Base-by-base conservation (phyloP, 1,284 basidiomycete genomes). In the Peniophora sp. region DNA sequence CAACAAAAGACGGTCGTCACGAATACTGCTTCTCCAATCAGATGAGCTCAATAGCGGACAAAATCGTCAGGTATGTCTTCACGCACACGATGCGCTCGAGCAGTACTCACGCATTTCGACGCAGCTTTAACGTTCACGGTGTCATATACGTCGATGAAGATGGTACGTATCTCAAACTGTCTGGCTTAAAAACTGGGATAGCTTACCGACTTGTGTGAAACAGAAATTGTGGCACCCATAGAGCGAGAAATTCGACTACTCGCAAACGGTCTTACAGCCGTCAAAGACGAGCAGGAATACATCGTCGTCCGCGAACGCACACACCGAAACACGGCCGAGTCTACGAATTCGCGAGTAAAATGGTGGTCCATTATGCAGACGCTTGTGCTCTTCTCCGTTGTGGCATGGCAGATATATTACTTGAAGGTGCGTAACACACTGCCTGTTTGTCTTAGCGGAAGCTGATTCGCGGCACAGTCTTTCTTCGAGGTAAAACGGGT, bases 271-370 rank as follows among this genome's bases (percentile, higher is more conserved):
- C 71, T 99, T 35, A 83, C 91, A 58, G 73, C 91, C 16, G 92
- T 99, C 58, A 98, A 98, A 70, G 97, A 99, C 63, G 97, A 99
- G 68, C 96, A 99, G 65, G 94, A 97, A 68, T 99, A 99, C 69
- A 92, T 99, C 53, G 91, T 97, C 36, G 85, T 98, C 43, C 79
- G 97, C 45, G 97, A 99, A 69, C 80, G 83, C 51, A 86, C 89
- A 27, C 97, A 99, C 67, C 77, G 97, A 53, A 90, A 99, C 67
- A 99, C 92, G 2, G 92, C 92, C 19, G 92, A 95, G 69, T 93
- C 91, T 3, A 94, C 92, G 61, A 99, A 99, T 66, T 81, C 90
- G 35, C 84, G 97, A 41, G 95, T 99, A 53, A 99, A 98, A 70
- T 99, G 92, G 92, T 99, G 97, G 97, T 96, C 92, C 11, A 85